Percentiles rank a stretch among this genome's conserved stretches.
Conservation (phyloP, 306 rosid species). For the cucumber (Cucumis sativus) region DNA sequence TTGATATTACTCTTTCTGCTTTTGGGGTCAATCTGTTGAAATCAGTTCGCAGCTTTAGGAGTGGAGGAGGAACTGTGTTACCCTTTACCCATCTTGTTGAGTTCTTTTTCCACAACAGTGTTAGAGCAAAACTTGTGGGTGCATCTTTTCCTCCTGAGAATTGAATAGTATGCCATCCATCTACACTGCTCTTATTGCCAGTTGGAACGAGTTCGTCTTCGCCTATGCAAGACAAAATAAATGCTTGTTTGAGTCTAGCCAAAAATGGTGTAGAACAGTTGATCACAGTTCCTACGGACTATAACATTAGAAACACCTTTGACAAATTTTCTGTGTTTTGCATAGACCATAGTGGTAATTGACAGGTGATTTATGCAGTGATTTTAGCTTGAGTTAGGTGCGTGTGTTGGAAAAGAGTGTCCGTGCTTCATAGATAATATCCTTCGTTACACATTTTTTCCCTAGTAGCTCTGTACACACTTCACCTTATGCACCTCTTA, state of each 20-base stretch:
- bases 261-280: neutral
- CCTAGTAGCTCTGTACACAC: neutral
- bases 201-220: slow-evolving; percentile 42
- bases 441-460: neutral
- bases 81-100: slow-evolving; percentile 12
- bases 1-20: slow-evolving; percentile 40
- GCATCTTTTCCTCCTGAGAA: slow-evolving; percentile 74
- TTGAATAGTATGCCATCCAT: slow-evolving; percentile 78
- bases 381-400: neutral
- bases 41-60: slow-evolving; percentile 82
- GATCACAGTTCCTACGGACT: neutral
- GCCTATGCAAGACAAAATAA: slow-evolving; percentile 17
- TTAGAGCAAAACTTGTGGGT: slow-evolving; percentile 42
- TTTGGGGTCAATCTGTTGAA: slow-evolving; percentile 39
- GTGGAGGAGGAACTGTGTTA: slow-evolving; percentile 22
- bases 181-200: slow-evolving; percentile 33
- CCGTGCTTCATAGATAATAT: neutral
- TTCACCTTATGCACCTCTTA: no score
- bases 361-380: neutral
- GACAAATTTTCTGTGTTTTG: no score
- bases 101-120: slow-evolving; percentile 43
- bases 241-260: no score
- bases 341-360: neutral
- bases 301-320: neutral
- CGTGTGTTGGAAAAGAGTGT: no score